phyloP scores from a whole-genome alignment of 345 rosid genomes.

The Lepidium africanum region DNA sequence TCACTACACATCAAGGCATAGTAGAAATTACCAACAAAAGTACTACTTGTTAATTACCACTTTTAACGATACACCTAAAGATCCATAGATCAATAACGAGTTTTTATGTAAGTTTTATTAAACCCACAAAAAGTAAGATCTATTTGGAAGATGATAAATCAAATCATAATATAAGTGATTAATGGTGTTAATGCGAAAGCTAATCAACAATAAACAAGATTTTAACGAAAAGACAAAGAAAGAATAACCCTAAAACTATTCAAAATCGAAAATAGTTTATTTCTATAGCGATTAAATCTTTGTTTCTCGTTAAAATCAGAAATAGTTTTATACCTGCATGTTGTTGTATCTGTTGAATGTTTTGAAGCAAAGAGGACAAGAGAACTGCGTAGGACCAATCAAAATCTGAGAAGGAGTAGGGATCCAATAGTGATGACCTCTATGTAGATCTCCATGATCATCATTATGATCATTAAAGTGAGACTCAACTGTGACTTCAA shows the following conservation, averaged over 20 bases:
- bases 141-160: not conserved
- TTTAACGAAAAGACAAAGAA: too few species aligned
- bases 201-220: too few species aligned
- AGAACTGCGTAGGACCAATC: slow-evolving; percentile 10
- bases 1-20: slow-evolving; percentile 1
- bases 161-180: not conserved
- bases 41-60: not conserved
- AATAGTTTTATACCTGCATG: not conserved
- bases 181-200: too few species aligned
- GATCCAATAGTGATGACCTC: slow-evolving; percentile 1
- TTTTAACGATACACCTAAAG: not conserved
- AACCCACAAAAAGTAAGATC: not conserved
- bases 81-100: slow-evolving; percentile 2
- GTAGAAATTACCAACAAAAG: slow-evolving; percentile 7
- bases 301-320: too few species aligned
- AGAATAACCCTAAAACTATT: too few species aligned
- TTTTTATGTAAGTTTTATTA: not conserved
- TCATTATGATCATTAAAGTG: not conserved
- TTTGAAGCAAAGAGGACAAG: slow-evolving; percentile 6
- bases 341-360: slow-evolving; percentile 12
- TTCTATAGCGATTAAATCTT: too few species aligned
- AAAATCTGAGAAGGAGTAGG: slow-evolving; percentile 2
- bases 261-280: too few species aligned
- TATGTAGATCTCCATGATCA: not conserved
- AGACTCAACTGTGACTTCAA: not conserved